Base-by-base conservation (phyloP, 306 rosid species). In the Cicer pinnatifidum region DNA sequence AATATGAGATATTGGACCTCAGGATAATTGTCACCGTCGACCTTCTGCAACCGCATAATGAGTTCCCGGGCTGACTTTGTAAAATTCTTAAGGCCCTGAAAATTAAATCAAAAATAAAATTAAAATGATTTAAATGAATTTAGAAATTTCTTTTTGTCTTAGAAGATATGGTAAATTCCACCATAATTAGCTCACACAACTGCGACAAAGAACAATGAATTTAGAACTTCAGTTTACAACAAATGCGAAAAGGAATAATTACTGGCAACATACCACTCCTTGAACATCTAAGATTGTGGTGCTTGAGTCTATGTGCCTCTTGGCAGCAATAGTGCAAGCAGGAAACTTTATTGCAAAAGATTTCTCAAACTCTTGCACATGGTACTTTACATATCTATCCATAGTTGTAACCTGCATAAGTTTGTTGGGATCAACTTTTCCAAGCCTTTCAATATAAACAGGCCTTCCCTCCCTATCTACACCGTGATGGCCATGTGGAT, bases 401-500 rank as follows among this genome's bases (percentile, higher is more conserved):
- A 94, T 80, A 44, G 88, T 86, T 60, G 99, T 94, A 48, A 86
- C 97, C 81, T 91, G 97, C 99, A 94, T 91, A 65, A 94, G 88
- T 76, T 89, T 94, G 90, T 84, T 82, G 5, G 99, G 97, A 76
- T 94, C 99, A 72, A 94, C 99, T 81, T 81, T 94, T 73, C 99
- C 99, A 77, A 94, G 86, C 76, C 96, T 88, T 85, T 94, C 99
- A 81, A 94, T 86, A 77, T 94, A 94, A 66, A 94, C 78, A 9
- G 99, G 99, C 52, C 96, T 91, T 69, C 99, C 99, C 82, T 94
- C 99, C 83, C 86, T 94, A 80, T 94, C 97, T 39, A 94, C 90
- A 7, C 99, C 96, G 72, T 94, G 99, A 85, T 94, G 84, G 45
- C 99, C 97, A 38, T 94, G 99, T 48, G 99, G 99, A 62, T 94